A percentile compares a stretch with the other conserved stretches of the same genome.
Conservation (phyloP, 495 filamentous ascomycete genomes). For the Physcia stellaris region DNA sequence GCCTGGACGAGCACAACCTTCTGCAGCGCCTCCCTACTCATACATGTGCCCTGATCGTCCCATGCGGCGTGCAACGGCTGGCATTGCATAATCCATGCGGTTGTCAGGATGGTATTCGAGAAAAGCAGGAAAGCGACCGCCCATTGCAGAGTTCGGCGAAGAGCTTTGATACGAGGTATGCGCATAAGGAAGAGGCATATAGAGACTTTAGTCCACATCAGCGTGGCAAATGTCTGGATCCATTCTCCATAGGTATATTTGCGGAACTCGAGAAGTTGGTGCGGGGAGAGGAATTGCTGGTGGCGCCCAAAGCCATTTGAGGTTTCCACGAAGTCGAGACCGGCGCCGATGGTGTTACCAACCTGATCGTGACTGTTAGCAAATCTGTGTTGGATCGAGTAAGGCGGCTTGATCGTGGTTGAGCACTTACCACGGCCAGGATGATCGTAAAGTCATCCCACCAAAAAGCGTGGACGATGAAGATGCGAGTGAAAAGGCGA, state of each 20-base stretch:
- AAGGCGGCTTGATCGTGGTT: too few species aligned
- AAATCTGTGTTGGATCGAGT: background rate
- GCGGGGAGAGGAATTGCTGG: constrained; percentile 6
- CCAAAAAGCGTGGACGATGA: constrained; percentile 13
- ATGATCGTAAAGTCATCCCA: constrained; percentile 15
- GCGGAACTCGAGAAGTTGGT: constrained; percentile 9
- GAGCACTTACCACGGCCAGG: constrained; percentile 11
- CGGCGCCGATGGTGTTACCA: constrained; percentile 12
- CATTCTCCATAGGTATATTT: constrained; percentile 17
- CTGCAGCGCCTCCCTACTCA: constrained; percentile 8
- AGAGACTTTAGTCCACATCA: constrained; percentile 17
- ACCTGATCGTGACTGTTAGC: constrained; percentile 1
- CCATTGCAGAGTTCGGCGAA: constrained; percentile 5
- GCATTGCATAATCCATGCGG: constrained; percentile 14
- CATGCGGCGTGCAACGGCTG: constrained; percentile 13
- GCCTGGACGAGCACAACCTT: constrained; percentile 12
- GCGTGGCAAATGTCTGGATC: constrained; percentile 15
- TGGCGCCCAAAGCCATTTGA: constrained; percentile 14
- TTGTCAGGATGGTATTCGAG: constrained; percentile 12
- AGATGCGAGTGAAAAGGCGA: constrained; percentile 11
- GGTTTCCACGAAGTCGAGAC: constrained; percentile 13
- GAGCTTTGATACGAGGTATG: constrained; percentile 5
- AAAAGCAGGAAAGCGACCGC: constrained; percentile 12
- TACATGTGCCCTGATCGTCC: constrained; percentile 12
- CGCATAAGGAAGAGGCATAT: constrained; percentile 16